phyloP scores from a whole-genome alignment of 768 basidiomycete species.

The Boletus bicolor region DNA sequence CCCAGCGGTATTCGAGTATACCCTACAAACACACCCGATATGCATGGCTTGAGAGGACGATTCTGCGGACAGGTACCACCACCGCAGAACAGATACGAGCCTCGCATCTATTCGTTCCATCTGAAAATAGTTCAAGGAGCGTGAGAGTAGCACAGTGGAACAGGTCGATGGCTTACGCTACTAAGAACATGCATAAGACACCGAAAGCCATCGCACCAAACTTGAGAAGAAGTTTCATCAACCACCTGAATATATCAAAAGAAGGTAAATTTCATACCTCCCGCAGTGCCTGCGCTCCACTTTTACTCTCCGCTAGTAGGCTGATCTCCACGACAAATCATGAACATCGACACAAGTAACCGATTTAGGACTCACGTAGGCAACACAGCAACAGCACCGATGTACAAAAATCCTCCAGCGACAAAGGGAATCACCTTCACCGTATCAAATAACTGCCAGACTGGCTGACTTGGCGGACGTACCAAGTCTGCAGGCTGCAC shows the following conservation, averaged over 20 bases:
- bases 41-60: neutral
- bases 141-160: constrained; percentile 19
- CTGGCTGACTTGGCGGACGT: constrained; percentile 31
- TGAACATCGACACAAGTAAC: constrained; percentile 6
- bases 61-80: constrained; percentile 1
- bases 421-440: constrained; percentile 82
- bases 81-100: constrained; percentile 7
- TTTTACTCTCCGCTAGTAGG: constrained; percentile 82
- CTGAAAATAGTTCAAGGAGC: constrained; percentile 35
- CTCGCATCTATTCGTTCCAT: constrained; percentile 68
- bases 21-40: constrained; percentile 7
- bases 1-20: neutral
- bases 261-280: constrained; percentile 50
- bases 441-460: constrained; percentile 11
- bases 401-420: constrained; percentile 90
- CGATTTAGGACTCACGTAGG: constrained; percentile 64
- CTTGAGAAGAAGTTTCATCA: constrained; percentile 42
- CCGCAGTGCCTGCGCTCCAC: constrained; percentile 82
- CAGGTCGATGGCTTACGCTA: constrained; percentile 63
- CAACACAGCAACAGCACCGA: constrained; percentile 87
- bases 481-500: constrained; percentile 78
- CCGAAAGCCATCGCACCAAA: constrained; percentile 91
- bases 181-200: constrained; percentile 87
- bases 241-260: constrained; percentile 14
- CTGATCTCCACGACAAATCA: constrained; percentile 38